Base-by-base conservation (phyloP, 306 rosid species). In the Quercus engelmannii region DNA sequence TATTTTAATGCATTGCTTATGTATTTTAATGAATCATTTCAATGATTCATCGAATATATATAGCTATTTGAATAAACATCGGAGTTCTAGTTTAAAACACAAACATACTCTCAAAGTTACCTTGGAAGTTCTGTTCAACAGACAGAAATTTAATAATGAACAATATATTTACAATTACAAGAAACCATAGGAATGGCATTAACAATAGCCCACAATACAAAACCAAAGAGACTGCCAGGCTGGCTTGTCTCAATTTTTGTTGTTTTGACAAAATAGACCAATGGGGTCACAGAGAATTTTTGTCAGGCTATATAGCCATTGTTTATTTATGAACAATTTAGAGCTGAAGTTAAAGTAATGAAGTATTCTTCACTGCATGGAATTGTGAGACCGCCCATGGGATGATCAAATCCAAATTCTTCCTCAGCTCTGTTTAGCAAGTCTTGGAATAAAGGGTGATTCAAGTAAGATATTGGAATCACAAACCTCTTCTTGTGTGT, bases 331-430 rank as follows among this genome's bases (percentile, higher is more conserved):
- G 85, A 84, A 68, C 70, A 86, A 77, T 75, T 84, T 74, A 94
- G 92, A 79, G 90, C 77, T 61, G 99, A 91, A 82, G 88, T 86
- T 77, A 95, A 75, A 79, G 25, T 80, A 41, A 90, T 71, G 87
- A 93, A 95, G 88, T 90, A 89, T 65, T 91, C 93, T 83, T 91
- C 94, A 58, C 85, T 87, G 87, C 99, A 95, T 30, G 98, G 99
- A 80, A 95, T 91, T n/a, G 94, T 91, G 63, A 95, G 98, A 74
- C 93, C 98, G 0, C 98, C 99, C 77, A 84, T 90, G 2, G 96
- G 98, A 72, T 90, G 97, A 76, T 93, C 93, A 76, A 87, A 93
- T 78, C 99, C 98, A 41, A 93, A 95, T 76, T 95, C 98, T 75
- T 95, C 89, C 80, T 93, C 93, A 19, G 98, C 94, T 78, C 89